These are phyloP conservation scores for Acer campestre DNA, from an alignment of 345 rosid genomes.

Conservation along the genomic window DNA sequence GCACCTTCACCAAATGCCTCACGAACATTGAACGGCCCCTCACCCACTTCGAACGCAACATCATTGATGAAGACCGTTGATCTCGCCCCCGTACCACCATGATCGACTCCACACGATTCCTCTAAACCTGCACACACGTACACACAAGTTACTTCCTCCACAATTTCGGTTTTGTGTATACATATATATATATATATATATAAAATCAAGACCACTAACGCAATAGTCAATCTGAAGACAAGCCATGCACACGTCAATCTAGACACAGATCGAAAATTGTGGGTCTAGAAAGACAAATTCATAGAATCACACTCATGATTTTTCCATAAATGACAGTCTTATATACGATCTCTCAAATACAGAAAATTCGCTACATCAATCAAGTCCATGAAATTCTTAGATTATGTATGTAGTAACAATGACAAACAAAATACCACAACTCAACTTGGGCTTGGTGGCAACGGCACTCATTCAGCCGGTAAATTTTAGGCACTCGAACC, in stretches of 20 bases:
- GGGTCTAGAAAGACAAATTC: constrained; percentile 6
- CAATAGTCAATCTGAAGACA: constrained; percentile 29
- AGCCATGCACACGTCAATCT: constrained; percentile 54
- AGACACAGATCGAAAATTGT: constrained; percentile 27
- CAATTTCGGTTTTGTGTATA: background rate
- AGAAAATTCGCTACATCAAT: constrained; percentile 19
- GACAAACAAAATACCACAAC: background rate
- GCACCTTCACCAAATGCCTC: constrained; percentile 90
- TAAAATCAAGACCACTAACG: constrained; percentile 1
- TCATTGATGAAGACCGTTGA: constrained; percentile 85
- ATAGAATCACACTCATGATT: constrained; percentile 8
- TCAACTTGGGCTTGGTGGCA: no score
- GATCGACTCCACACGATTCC: constrained; percentile 19
- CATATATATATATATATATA: background rate
- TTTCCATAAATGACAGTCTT: constrained; percentile 2
- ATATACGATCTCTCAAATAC: constrained; percentile 4
- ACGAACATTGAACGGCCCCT: constrained; percentile 76
- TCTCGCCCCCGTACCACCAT: constrained; percentile 26
- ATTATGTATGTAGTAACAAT: background rate
- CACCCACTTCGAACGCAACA: constrained; percentile 70
- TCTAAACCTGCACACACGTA: constrained; percentile 34
- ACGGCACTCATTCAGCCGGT: no score
- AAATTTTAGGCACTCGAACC: no score
- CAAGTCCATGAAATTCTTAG: constrained; percentile 13
- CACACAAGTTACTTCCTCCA: background rate